Base-by-base conservation (phyloP, 2,329 filamentous ascomycete species). In the Penicillium sp. region DNA sequence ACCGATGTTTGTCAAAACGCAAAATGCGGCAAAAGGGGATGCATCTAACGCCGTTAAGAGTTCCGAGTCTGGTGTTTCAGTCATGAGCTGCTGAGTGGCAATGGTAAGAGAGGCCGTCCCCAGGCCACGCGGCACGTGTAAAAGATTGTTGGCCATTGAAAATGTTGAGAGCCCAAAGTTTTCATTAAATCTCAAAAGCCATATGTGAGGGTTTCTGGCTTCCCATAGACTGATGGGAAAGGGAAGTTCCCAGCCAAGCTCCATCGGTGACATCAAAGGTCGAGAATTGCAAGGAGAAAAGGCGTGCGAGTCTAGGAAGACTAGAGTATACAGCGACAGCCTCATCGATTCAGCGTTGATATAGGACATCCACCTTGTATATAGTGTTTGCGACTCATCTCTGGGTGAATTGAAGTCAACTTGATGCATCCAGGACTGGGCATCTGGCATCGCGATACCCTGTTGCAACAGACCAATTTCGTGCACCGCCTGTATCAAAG, bases 231-330 rank as follows among this genome's bases (percentile, higher is more conserved):
- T 40, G 3, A 49, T 57, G 2, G 68, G 61, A 5, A 65, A 62
- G 0, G 70, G 70, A 1, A 72, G 54, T n/a, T 72, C 70, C 70
- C 70, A 72, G 36, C 65, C 68, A 34, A 72, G 60, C 44, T 72
- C 69, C 38, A 71, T 62, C 0, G 70, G 57, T 2, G 67, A 71
- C 21, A 68, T 61, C 6, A 69, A 39, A 6, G 66, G 58, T 1
- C 70, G 62, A 16, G 62, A 57, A 40, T 71, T 73, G 49, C 66
- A 69, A 6, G 69, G 61, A 8, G 59, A 61, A 24, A 67, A 66
- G 1, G 68, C 59, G 14, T 72, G 67, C 5, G 61, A 67, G 49
- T 69, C 69, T 14, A 52, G 10, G 40, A 69, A 70, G 1, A 67
- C 50, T 1, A 71, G 58, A 5, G 65, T 59, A 45, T 71, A 67